These are phyloP conservation scores for Dovyalis caffra DNA, from an alignment of 345 rosid species.

Conservation along the genomic window DNA sequence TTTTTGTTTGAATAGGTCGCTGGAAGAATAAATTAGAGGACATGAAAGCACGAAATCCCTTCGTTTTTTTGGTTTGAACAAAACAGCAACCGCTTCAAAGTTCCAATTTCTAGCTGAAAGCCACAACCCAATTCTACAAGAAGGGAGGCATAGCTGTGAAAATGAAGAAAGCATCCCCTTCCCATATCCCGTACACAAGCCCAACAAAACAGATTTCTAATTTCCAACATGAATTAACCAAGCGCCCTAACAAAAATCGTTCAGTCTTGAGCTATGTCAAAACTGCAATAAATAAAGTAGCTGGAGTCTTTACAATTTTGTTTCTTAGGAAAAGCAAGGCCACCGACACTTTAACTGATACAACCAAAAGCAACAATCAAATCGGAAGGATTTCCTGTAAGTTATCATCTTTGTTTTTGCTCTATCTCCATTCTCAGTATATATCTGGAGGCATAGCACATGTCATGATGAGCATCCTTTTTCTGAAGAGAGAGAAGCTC, in stretches of 20 bases:
- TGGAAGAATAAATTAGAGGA: too few relatives aligned
- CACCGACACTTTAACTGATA: constrained; percentile 1
- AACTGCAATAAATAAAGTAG: constrained; percentile 48
- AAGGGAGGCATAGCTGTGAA: constrained; percentile 9
- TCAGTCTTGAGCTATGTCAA: constrained; percentile 25
- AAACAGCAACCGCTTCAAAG: neutral
- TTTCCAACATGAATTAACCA: constrained; percentile 9
- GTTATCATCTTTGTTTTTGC: constrained; percentile 22
- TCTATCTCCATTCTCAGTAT: neutral
- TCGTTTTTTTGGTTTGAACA: neutral
- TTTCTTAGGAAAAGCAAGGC: constrained; percentile 27
- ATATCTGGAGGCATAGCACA: neutral
- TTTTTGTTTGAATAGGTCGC: too few relatives aligned
- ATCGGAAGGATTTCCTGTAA: constrained; percentile 53
- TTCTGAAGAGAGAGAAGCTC: too few relatives aligned
- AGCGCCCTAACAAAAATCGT: constrained; percentile 11
- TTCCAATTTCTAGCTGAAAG: neutral
- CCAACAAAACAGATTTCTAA: constrained; percentile 12
- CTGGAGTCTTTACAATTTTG: constrained; percentile 38
- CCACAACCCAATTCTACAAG: neutral
- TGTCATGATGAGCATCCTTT: too few relatives aligned
- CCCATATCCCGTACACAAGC: constrained; percentile 19
- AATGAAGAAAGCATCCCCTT: constrained; percentile 44
- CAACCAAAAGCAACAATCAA: constrained; percentile 13
- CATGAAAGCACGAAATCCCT: too few relatives aligned